phyloP scores from a whole-genome alignment of 306 rosid genomes.

The Cercis canadensis region DNA sequence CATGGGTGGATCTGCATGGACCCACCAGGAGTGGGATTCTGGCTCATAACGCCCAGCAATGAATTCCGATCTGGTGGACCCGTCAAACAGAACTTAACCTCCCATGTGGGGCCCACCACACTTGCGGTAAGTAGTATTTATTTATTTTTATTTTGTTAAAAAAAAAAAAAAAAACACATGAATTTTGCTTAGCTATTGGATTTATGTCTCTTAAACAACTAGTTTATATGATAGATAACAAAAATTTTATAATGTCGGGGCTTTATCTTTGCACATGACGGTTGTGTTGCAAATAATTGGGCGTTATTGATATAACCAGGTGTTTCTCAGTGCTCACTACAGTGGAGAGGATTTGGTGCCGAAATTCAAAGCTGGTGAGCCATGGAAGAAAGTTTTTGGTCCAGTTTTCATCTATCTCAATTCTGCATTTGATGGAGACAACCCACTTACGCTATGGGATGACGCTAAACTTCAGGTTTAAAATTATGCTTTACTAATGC shows the following conservation, averaged over 20 bases:
- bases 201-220: too few relatives aligned
- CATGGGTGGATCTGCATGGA: constrained; percentile 87
- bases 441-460: constrained; percentile 66
- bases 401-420: constrained; percentile 80
- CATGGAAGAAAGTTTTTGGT: constrained; percentile 94
- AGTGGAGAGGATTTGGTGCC: constrained; percentile 79
- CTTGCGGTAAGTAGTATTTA: constrained; percentile 63
- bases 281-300: too few relatives aligned
- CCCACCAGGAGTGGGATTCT: constrained; percentile 61
- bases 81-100: constrained; percentile 74
- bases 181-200: too few relatives aligned
- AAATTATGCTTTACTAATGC: neutral
- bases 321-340: constrained; percentile 90
- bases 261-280: too few relatives aligned
- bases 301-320: constrained; percentile 38
- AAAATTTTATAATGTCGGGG: too few relatives aligned
- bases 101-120: constrained; percentile 86
- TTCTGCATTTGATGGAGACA: constrained; percentile 45
- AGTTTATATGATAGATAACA: too few relatives aligned
- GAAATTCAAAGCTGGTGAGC: constrained; percentile 62
- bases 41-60: constrained; percentile 74
- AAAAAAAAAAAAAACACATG: neutral
- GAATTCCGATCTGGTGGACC: constrained; percentile 95
- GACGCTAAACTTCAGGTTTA: constrained; percentile 83
- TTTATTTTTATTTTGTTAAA: too few relatives aligned